Percentiles rank a stretch among this genome's conserved stretches.
These are phyloP conservation scores for Backusella psychrophila DNA, from an alignment of 192 early-diverging fungal species.

Conservation along the genomic window DNA sequence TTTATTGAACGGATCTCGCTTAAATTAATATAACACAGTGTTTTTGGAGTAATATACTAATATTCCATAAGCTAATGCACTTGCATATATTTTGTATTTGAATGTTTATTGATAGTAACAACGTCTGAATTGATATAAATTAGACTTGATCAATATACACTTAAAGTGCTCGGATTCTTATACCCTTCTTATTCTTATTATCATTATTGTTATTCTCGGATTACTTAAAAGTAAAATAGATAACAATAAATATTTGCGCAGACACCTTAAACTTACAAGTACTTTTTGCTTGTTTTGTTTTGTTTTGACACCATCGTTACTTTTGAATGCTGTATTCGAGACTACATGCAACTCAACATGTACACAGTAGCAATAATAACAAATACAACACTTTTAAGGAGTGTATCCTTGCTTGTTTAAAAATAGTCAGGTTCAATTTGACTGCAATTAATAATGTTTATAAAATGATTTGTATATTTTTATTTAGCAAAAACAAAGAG, in stretches of 20 bases:
- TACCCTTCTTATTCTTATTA: neutral
- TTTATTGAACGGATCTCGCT: neutral
- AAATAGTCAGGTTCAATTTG: too few relatives aligned
- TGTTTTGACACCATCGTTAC: neutral
- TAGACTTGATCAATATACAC: neutral
- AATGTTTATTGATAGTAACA: neutral
- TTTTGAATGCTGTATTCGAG: too few relatives aligned
- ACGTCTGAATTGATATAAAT: neutral
- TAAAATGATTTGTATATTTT: neutral
- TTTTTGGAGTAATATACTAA: too few relatives aligned
- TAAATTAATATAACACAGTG: neutral
- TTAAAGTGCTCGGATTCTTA: neutral
- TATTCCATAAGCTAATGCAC: neutral
- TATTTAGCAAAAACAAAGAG: neutral
- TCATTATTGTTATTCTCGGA: neutral
- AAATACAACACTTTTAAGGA: neutral
- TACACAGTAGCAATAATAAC: neutral
- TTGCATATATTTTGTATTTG: neutral
- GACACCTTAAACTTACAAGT: neutral
- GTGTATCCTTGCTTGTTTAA: neutral
- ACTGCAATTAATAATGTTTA: too few relatives aligned
- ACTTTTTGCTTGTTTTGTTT: too few relatives aligned
- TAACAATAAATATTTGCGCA: neutral
- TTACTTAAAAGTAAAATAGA: neutral
- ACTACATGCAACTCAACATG: too few relatives aligned